Evolutionary conservation across 2,329 filamentous ascomycete species (phyloP).

Genomic region (Stenocarpella maydis): DNA sequence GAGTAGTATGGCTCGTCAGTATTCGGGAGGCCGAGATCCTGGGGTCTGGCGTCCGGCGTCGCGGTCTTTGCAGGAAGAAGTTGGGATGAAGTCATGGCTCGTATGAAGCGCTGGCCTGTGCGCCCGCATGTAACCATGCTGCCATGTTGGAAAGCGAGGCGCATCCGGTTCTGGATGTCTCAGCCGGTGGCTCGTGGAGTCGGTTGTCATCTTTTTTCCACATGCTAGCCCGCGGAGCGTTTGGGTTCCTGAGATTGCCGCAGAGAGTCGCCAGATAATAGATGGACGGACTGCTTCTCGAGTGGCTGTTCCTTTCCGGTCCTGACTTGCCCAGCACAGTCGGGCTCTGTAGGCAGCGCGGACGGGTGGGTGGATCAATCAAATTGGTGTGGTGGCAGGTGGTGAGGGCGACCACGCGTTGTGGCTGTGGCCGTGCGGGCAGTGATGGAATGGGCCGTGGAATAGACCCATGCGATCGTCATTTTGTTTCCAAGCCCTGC

Average conservation of each 20-base stretch:
- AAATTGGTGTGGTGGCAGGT: neutral
- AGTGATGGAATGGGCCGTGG: slow-evolving; percentile 25
- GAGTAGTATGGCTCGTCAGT: slow-evolving; percentile 1
- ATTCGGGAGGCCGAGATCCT: slow-evolving; percentile 21
- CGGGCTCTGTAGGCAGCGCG: neutral
- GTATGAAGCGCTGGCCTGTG: neutral
- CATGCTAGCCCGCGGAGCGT: slow-evolving; percentile 12
- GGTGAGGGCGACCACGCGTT: slow-evolving; percentile 5
- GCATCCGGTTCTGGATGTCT: slow-evolving; percentile 3
- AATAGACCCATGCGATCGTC: slow-evolving; percentile 24
- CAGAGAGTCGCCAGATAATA: neutral
- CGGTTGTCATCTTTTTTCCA: slow-evolving; percentile 10
- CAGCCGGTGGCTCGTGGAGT: neutral
- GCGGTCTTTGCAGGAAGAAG: slow-evolving; percentile 15
- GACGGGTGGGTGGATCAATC: neutral
- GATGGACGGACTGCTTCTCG: neutral
- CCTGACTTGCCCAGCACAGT: neutral
- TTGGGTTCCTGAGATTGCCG: neutral
- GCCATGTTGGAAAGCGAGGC: slow-evolving; percentile 5
- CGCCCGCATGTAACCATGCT: slow-evolving; percentile 6
- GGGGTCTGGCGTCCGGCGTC: slow-evolving; percentile 14
- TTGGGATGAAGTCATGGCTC: slow-evolving; percentile 25
- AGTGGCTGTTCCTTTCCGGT: too few species aligned
- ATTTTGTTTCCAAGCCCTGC: slow-evolving; percentile 28
- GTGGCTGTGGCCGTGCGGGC: slow-evolving; percentile 16